A percentile compares a stretch with the other conserved stretches of the same genome.
Conservation (phyloP, 2,329 filamentous ascomycete genomes). For the Ceratocystis alfenasii region DNA sequence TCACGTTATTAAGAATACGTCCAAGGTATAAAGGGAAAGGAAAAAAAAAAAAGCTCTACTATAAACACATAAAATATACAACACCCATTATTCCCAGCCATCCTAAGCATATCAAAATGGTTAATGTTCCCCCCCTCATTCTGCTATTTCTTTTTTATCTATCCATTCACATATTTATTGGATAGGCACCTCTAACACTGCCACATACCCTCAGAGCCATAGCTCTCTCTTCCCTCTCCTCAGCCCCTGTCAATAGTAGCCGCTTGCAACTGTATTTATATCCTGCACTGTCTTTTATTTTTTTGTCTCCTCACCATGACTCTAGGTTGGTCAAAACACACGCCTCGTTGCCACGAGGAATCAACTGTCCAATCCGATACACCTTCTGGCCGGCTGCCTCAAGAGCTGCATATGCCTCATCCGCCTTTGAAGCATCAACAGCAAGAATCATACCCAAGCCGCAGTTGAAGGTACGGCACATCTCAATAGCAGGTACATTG, state of each 20-base stretch:
- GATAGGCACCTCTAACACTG: background rate
- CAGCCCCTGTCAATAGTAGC: background rate
- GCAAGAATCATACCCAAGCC: constrained; percentile 90
- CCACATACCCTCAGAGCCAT: background rate
- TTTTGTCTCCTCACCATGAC: constrained; percentile 17
- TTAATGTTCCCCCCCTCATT: background rate
- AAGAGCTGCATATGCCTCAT: constrained; percentile 48
- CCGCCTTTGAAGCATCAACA: constrained; percentile 53
- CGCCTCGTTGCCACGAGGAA: constrained; percentile 37
- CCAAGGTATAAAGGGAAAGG: background rate
- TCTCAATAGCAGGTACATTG: constrained; percentile 65
- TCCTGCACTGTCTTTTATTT: background rate
- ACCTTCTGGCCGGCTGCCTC: constrained; percentile 63
- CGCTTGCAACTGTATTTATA: too few relatives aligned
- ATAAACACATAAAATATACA: constrained; percentile 3
- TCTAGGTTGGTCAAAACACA: constrained; percentile 22
- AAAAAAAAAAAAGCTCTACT: background rate
- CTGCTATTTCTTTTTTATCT: background rate
- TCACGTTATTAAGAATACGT: background rate
- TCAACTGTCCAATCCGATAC: constrained; percentile 60
- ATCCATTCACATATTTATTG: background rate
- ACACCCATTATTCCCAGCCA: constrained; percentile 3
- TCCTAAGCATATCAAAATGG: background rate
- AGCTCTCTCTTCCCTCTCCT: background rate
- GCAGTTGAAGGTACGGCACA: constrained; percentile 88